Percentiles rank a stretch among this genome's conserved stretches.
Evolutionary conservation across 768 basidiomycete genomes (phyloP).

Genomic region (Macrocybe gigantea): DNA sequence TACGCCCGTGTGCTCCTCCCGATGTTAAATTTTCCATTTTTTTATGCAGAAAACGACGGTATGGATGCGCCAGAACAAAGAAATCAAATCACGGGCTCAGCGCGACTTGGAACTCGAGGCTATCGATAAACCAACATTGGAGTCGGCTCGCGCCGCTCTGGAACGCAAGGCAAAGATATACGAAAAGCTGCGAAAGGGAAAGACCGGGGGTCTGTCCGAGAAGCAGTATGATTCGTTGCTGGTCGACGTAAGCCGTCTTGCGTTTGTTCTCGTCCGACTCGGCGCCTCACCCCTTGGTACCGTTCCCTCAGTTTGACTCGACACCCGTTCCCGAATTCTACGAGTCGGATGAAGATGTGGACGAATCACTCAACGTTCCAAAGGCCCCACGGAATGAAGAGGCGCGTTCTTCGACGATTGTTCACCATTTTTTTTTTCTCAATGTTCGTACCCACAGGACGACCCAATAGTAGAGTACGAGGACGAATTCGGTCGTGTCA

Average conservation of each 20-base stretch:
- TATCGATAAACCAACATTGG: slow-evolving; percentile 63
- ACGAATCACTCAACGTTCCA: slow-evolving; percentile 70
- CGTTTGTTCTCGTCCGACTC: background rate
- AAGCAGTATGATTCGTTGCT: slow-evolving; percentile 66
- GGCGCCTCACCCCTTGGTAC: background rate
- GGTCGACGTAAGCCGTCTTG: slow-evolving; percentile 61
- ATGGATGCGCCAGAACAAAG: slow-evolving; percentile 76
- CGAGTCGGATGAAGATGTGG: slow-evolving; percentile 69
- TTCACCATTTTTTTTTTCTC: background rate
- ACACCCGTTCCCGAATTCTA: slow-evolving; percentile 44
- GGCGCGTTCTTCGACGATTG: slow-evolving; percentile 18
- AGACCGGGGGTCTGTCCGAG: slow-evolving; percentile 72
- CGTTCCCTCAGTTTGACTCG: slow-evolving; percentile 53
- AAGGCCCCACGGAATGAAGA: slow-evolving; percentile 32
- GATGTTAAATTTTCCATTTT: background rate
- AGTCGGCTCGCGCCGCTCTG: slow-evolving; percentile 63
- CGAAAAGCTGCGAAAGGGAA: slow-evolving; percentile 71
- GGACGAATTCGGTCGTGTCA: slow-evolving; percentile 80
- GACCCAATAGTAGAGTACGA: slow-evolving; percentile 83
- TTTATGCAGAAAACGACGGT: slow-evolving; percentile 60
- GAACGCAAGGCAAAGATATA: slow-evolving; percentile 80
- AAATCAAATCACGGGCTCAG: slow-evolving; percentile 54
- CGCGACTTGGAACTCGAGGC: slow-evolving; percentile 70
- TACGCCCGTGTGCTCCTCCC: background rate
- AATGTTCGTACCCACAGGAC: slow-evolving; percentile 30